Evolutionary conservation across 192 early-diverging fungal genomes (phyloP).

Genomic region (Backusella luteola): DNA sequence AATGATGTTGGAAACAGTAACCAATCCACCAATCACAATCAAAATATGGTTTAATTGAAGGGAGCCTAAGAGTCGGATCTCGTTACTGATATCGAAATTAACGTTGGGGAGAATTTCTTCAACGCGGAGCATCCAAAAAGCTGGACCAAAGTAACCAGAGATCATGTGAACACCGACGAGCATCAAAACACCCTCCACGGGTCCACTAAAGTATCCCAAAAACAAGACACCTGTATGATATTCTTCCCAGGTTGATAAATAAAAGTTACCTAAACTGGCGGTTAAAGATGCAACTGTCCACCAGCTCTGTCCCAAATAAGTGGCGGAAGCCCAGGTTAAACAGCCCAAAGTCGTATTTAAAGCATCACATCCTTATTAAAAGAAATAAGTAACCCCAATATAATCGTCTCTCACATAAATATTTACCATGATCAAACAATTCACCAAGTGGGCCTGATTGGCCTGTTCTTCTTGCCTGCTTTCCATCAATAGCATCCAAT

Average conservation of each 20-base stretch:
- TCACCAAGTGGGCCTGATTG: conserved; percentile 88
- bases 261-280: conserved; percentile 62
- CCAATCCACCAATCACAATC: conserved; percentile 45
- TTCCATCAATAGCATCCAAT: conserved; percentile 93
- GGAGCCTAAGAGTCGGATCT: conserved; percentile 36
- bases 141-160: conserved; percentile 49
- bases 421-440: conserved; percentile 90
- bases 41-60: conserved; percentile 55
- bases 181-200: conserved; percentile 87
- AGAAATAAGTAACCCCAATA: background rate
- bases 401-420: background rate
- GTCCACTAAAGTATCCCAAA: conserved; percentile 81
- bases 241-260: conserved; percentile 92
- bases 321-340: conserved; percentile 57
- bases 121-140: conserved; percentile 17
- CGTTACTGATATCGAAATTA: background rate
- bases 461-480: conserved; percentile 90
- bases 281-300: conserved; percentile 48
- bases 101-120: conserved; percentile 16
- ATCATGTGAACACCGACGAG: conserved; percentile 59
- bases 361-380: conserved; percentile 52
- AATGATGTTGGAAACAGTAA: conserved; percentile 53
- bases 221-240: conserved; percentile 89
- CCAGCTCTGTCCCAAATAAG: conserved; percentile 73
- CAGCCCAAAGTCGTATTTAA: conserved; percentile 59